Evolutionary conservation across 257 asterid genomes (phyloP).

Genomic region (Salvia rosmarinus): DNA sequence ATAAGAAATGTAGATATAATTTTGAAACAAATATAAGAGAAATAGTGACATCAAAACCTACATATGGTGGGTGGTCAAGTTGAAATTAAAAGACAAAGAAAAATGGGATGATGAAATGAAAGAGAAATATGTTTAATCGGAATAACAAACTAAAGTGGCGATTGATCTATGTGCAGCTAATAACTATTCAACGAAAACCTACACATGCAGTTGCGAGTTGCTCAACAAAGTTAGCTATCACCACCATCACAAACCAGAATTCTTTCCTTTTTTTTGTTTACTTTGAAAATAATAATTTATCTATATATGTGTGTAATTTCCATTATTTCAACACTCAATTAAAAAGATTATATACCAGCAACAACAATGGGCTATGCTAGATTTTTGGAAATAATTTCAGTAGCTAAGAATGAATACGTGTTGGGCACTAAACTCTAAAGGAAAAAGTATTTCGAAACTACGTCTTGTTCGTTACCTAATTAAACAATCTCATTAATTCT

Average conservation of each 20-base stretch:
- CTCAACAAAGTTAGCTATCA: not conserved
- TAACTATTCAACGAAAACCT: not conserved
- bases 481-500: too few relatives aligned
- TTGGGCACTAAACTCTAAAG: too few relatives aligned
- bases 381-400: not conserved
- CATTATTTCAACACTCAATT: not conserved
- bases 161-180: not conserved
- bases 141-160: conserved; percentile 12
- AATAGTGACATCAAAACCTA: not conserved
- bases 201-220: not conserved
- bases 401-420: not conserved
- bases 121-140: not conserved
- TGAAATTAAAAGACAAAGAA: not conserved
- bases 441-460: too few relatives aligned
- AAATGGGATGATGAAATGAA: not conserved
- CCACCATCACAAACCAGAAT: conserved; percentile 23
- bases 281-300: not conserved
- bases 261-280: not conserved
- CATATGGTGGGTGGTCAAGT: not conserved
- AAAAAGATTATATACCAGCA: conserved; percentile 10
- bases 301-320: not conserved
- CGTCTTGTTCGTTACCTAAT: not conserved
- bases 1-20: too few relatives aligned
- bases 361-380: not conserved
- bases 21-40: too few relatives aligned